phyloP scores from a whole-genome alignment of 176 grass and related monocot genomes.

The Phoenix roebelenii region DNA sequence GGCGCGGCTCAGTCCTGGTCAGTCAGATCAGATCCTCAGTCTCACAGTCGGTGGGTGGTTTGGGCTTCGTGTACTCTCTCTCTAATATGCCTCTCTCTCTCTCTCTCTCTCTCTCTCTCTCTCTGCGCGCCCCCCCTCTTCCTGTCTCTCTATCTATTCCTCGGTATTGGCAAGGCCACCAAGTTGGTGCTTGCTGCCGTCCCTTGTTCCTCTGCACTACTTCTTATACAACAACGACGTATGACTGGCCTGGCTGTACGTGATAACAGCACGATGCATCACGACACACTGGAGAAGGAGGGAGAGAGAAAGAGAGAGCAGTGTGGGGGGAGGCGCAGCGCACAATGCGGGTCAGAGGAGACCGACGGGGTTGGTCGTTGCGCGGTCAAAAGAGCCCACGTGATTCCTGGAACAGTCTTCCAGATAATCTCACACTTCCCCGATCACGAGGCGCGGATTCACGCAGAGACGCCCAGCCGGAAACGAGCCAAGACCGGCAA shows the following conservation, averaged over 20 bases:
- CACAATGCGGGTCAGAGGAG: conserved; percentile 24
- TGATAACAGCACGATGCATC: conserved; percentile 2
- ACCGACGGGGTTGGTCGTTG: conserved; percentile 19
- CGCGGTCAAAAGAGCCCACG: conserved; percentile 94
- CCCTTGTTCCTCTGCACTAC: background rate
- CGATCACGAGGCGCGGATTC: conserved; percentile 75
- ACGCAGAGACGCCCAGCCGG: no score
- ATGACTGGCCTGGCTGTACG: conserved; percentile 4
- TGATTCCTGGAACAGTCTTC: conserved; percentile 88
- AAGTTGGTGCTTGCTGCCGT: no score
- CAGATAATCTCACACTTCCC: conserved; percentile 38
- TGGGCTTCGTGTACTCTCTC: background rate
- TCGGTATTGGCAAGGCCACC: no score
- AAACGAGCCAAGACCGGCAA: no score
- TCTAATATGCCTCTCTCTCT: background rate
- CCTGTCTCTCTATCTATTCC: no score
- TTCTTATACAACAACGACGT: conserved; percentile 16
- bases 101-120: conserved; percentile 2
- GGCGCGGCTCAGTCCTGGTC: no score
- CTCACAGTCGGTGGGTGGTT: no score
- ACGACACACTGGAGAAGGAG: conserved; percentile 3
- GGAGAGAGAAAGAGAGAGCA: background rate
- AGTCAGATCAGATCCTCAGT: no score
- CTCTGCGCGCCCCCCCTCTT: background rate
- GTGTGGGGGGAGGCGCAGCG: conserved; percentile 10